Base-by-base conservation (phyloP, 2,329 filamentous ascomycete species). In the Aureobasidium sp. region DNA sequence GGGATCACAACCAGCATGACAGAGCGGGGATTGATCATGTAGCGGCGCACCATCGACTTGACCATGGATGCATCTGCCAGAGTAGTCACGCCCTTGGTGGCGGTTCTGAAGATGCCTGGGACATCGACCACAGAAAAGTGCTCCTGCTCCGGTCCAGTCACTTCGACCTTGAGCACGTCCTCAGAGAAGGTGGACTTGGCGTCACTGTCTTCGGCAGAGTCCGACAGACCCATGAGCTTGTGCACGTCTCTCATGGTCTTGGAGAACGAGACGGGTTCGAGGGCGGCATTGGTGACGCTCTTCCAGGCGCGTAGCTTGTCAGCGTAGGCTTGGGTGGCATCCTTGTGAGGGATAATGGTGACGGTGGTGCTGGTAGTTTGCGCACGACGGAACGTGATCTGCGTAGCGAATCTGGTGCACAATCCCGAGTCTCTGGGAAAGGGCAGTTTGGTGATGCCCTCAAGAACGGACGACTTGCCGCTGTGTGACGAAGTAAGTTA, bases 381-480 rank as follows among this genome's bases (percentile, higher is more conserved):
- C 9, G 59, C 37, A 3, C 61, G 46, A 19, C 61, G 62, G 19
- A 64, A 57, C 5, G 53, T 61, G 23, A 64, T 60, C 25, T 64
- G 35, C n/a, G 62, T 64, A 4, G 62, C 61, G 23, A 64, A 64
- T 0, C 79, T 74, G 0, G 83, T 85, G 65, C 81, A 84, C 0
- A 81, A 54, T 17, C 71, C 77, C 8, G 76, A 76, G 5, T 82
- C 78, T 8, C 77, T 72, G 0, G 81, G 79, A 40, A 86, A 85
- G 0, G 76, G 76, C 2, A 87, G 78, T 11, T 79, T 76, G 0
- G 83, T 82, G 35, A 87, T 81, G 1, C 84, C 84, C 63, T 86
- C 81, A 0, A 87, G 76, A 0, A 86, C 81, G 0, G 81, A 85
- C 15, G 79, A 83, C 67, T 87, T 87, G 2, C 84, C 84, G 0